Base-by-base conservation (phyloP, 2,329 filamentous ascomycete genomes). In the Pseudogymnoascus sp. region DNA sequence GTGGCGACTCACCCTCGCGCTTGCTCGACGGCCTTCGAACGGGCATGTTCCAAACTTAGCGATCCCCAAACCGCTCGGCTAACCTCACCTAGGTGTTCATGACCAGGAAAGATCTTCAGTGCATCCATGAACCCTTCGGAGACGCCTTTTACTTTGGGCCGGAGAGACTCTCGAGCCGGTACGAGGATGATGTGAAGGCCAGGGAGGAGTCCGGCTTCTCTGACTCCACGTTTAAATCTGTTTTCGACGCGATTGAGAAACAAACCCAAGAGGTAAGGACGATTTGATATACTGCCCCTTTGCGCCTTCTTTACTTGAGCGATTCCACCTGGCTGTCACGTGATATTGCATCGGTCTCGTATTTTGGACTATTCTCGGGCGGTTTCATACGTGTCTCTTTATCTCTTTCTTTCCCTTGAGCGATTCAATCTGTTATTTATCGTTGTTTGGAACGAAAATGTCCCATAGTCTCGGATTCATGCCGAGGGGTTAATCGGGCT, bases 111-210 rank as follows among this genome's bases (percentile, higher is more conserved):
- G 88, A 96, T 72, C 83, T 97, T 65, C 82, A 88, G 71, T 96
- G 91, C 74, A 82, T 95, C 70, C 95, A 97, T 76, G 95, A 99
- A 79, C 95, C 95, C 4, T 97, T 97, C 76, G 93, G 93, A 62
- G 95, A 97, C 77, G 90, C 93, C 65, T 97, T 93, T 74, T 97
- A 97, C 79, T 97, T 89, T 73, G 93, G 95, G 61, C 93, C 93
- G 6, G 95, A 99, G 78, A 84, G 91, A 69, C 82, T 97, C 69
- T 87, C 89, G 71, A 79, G 84, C 61, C 86, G 95, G 70, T 99
- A 91, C 73, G 87, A 87, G 72, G 74, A 88, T 50, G 90, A 96
- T 67, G 76, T 76, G 61, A 76, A 76, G 42, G 75, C 76, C 35
- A 80, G 86, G 64, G 71, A 79, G 63, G 76, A 82, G 70, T 89